These are phyloP conservation scores for Tetraselmis striata DNA, from an alignment of 139 green algal species.

Conservation along the genomic window DNA sequence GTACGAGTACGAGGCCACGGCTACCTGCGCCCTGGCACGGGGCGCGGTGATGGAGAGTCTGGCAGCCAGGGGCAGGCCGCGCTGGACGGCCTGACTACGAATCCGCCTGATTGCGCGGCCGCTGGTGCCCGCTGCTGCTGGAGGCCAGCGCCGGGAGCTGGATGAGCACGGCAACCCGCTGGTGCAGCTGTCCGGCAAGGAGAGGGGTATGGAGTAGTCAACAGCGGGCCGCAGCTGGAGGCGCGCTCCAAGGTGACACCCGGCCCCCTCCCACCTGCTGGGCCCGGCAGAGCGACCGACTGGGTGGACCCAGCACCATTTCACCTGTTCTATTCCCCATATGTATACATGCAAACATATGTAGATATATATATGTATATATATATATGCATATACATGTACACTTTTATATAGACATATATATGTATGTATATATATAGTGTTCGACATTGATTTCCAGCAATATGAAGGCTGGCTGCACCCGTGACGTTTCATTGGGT, in stretches of 20 bases:
- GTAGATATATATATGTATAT: too few relatives aligned
- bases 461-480: too few relatives aligned
- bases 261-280: not conserved
- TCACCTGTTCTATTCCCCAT: too few relatives aligned
- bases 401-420: too few relatives aligned
- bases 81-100: slow-evolving; percentile 23
- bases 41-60: not conserved
- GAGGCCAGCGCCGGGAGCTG: not conserved
- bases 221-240: not conserved
- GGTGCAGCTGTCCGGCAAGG: not conserved
- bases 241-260: not conserved
- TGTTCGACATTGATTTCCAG: too few relatives aligned
- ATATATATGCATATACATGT: too few relatives aligned
- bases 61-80: not conserved
- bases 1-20: slow-evolving; percentile 35
- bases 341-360: too few relatives aligned
- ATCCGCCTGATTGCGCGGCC: slow-evolving; percentile 25
- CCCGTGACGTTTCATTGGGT: too few relatives aligned
- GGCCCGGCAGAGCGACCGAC: too few relatives aligned
- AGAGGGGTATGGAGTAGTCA: not conserved
- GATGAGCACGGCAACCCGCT: slow-evolving; percentile 1
- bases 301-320: too few relatives aligned
- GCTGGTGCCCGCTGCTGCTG: slow-evolving; percentile 36
- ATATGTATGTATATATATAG: too few relatives aligned
- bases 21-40: slow-evolving; percentile 1